phyloP scores from a whole-genome alignment of 164 flowering plant species.

The Umbellularia californica region DNA sequence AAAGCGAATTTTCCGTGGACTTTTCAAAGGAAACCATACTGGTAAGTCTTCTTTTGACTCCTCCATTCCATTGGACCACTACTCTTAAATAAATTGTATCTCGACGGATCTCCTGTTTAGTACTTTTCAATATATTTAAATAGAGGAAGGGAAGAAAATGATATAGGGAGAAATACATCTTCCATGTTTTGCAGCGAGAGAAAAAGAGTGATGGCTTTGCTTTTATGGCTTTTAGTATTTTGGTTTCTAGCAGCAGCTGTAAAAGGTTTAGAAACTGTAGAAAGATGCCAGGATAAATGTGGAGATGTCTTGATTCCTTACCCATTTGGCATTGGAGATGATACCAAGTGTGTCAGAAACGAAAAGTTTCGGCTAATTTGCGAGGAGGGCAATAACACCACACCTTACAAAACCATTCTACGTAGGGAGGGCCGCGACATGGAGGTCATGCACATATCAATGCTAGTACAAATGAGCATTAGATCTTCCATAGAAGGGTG shows the following conservation, averaged over 20 bases:
- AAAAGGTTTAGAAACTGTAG: neutral
- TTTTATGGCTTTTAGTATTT: neutral
- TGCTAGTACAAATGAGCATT: neutral
- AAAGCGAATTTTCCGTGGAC: too few species aligned
- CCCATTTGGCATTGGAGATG: neutral
- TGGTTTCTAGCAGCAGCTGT: neutral
- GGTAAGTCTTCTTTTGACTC: too few species aligned
- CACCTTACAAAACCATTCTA: neutral
- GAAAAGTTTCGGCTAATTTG: neutral
- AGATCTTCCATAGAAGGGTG: neutral
- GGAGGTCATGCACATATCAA: neutral
- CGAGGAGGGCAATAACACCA: neutral
- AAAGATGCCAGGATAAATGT: neutral
- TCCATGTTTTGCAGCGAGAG: neutral
- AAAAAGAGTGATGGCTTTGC: neutral
- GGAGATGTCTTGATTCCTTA: neutral
- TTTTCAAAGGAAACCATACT: too few species aligned
- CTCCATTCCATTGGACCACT: too few species aligned
- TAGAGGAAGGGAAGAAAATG: too few species aligned
- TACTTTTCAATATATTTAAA: too few species aligned
- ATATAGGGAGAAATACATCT: too few species aligned
- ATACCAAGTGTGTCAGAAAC: neutral
- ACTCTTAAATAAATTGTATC: too few species aligned
- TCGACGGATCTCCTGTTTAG: too few species aligned
- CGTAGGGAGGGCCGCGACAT: accelerated